phyloP scores from a whole-genome alignment of 441 rosid species.

The Bruguiera hainesii region DNA sequence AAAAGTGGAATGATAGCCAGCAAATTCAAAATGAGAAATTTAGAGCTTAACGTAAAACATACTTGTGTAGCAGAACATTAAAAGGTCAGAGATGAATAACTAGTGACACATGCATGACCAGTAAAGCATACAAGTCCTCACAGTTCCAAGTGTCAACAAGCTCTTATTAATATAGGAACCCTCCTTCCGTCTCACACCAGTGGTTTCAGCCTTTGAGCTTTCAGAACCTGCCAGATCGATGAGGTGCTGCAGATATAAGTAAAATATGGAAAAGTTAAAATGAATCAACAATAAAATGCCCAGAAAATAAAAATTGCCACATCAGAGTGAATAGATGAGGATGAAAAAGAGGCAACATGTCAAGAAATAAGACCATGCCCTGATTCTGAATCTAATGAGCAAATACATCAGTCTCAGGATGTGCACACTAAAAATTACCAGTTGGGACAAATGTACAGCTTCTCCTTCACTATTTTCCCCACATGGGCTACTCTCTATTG shows the following conservation, averaged over 20 bases:
- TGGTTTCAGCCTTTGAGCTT: constrained; percentile 98
- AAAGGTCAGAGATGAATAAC: constrained; percentile 7
- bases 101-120: background rate
- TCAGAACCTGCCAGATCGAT: constrained; percentile 99
- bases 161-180: constrained; percentile 99
- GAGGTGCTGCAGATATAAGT: constrained; percentile 87
- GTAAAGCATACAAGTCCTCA: constrained; percentile 38
- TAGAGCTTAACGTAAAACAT: background rate
- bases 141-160: constrained; percentile 97
- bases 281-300: constrained; percentile 4
- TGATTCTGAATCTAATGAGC: constrained; percentile 13
- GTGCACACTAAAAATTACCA: constrained; percentile 58
- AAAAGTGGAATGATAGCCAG: background rate
- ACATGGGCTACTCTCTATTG: constrained; percentile 85
- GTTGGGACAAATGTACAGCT: constrained; percentile 94
- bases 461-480: constrained; percentile 79
- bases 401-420: constrained; percentile 18
- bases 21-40: constrained; percentile 8
- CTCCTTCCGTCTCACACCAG: constrained; percentile 90
- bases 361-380: constrained; percentile 1
- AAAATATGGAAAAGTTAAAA: constrained; percentile 36
- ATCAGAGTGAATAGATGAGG: background rate
- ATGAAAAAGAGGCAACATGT: background rate
- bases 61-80: constrained; percentile 4
- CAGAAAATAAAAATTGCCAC: background rate